Base-by-base conservation (phyloP, 495 filamentous ascomycete genomes). In the Penicillium pancosmium region DNA sequence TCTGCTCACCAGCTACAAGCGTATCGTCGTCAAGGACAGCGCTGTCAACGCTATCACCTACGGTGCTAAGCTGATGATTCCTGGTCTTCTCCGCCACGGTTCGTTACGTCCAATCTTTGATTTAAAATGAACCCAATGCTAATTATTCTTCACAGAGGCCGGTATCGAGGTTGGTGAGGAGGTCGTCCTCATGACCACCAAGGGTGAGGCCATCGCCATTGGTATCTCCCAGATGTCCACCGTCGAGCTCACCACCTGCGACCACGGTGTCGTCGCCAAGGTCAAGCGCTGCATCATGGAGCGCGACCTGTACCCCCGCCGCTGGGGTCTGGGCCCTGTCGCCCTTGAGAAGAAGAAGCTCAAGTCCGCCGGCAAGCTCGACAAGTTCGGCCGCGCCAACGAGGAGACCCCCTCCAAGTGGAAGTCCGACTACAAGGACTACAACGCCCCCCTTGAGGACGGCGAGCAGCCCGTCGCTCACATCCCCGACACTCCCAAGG, bases 211-310 rank as follows among this genome's bases (percentile, higher is more conserved):
- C 19, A 97, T 98, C 64, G 94, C 94, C 49, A 82, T 98, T 40
- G 94, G 89, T 66, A 93, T 96, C 66, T 91, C 94, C 16, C 90
- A 93, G 76, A 98, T 98, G 93, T 93, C 90, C 13, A 92, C 92
- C 2, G 90, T 93, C 54, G 91, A 95, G 73, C 86, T 98, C 68
- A 86, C 89, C 10, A 90, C 89, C 47, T 96, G 92, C 74, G 91
- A 96, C 70, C 95, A 98, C 73, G 95, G 95, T 63, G 90, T 96
- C 34, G 93, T 98, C 47, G 94, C 95, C 52, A 97, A 96, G 80
- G 88, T 98, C 70, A 98, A 98, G 86, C 86, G 94, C 55, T 92
- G 91, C 73, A 98, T 98, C 75, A 98, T 98, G 94, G 95, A 98
- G 79, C 90, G 94, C 60, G 93, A 97, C 70, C 81, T 96, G 12